Base-by-base conservation (phyloP, 1,284 basidiomycete species). In the Mycosarcoma maydis region DNA sequence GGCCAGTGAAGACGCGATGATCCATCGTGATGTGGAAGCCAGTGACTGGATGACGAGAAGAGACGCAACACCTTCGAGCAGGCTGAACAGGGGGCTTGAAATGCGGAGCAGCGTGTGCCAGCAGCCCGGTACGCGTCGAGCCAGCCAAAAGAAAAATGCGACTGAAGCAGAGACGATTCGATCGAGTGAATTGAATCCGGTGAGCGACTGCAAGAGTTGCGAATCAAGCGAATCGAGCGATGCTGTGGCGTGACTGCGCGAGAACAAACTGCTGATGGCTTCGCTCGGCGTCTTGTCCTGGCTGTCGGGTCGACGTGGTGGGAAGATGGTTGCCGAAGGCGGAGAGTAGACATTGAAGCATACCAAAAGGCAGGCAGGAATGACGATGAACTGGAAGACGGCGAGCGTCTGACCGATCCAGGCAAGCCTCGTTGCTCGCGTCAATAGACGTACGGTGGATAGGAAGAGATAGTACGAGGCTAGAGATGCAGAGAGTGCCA, bases 1-100 rank as follows among this genome's bases (percentile, higher is more conserved):
- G 86, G 53, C 85, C 87, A 82, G 88, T 87, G 54, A 97, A 85
- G 59, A 95, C 14, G 74, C 75, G 29, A 74, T 76, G 62, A 81
- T 69, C 68, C 72, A 78, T 29, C 77, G 47, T 1, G 74, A 75
- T 13, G 73, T 68, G n/a, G 62, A 74, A n/a, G 73, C 66, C 10
- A 77, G 45, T 4, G 73, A 70, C 49, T 81, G 80, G 26, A 81
- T 79, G 41, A 81, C 78, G 27, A 81, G 60, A 24, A 81, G 62
- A 3, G 78, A 77, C 6, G 80, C 71, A 10, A 80, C 57, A n/a
- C 78, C 80, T 39, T 81, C 80, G 34, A 81, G 70, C n/a, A 81
- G 61, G 27, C 69, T 71, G 59, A 81, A 81, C 26, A 76, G 64
- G 11, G 80, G 80, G 46, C 69, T 73, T 37, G 73, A 73, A 42